These are phyloP conservation scores for Dioscorea dumetorum DNA, from an alignment of 106 monocot genomes.

Conservation along the genomic window DNA sequence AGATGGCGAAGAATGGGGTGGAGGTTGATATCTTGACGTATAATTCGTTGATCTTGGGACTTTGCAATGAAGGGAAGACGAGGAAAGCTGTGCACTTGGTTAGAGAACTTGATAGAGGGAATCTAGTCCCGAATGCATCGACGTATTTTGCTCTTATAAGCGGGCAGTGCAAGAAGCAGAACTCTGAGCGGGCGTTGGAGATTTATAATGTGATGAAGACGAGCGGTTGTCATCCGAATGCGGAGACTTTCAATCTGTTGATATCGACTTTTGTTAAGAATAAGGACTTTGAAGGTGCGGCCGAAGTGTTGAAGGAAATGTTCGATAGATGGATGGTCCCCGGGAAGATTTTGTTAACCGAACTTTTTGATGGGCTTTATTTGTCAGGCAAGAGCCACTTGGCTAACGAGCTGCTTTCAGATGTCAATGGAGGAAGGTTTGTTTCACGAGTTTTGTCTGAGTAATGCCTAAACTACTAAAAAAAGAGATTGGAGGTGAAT, in stretches of 20 bases:
- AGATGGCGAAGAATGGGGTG: constrained; percentile 59
- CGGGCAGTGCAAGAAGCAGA: constrained; percentile 82
- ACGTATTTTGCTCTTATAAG: constrained; percentile 70
- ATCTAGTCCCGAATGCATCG: constrained; percentile 51
- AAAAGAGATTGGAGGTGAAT: no score
- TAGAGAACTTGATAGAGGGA: constrained; percentile 46
- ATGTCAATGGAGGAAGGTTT: constrained; percentile 16
- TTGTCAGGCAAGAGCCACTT: constrained; percentile 36
- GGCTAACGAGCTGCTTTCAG: constrained; percentile 15
- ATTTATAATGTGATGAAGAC: constrained; percentile 80
- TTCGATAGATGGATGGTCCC: constrained; percentile 52
- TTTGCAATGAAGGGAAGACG: constrained; percentile 87
- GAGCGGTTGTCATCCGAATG: constrained; percentile 49
- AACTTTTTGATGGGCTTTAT: constrained; percentile 41
- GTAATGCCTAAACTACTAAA: no score
- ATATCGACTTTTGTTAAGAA: constrained; percentile 68
- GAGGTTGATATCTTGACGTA: constrained; percentile 66
- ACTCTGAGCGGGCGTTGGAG: constrained; percentile 81
- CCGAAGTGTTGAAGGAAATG: constrained; percentile 65
- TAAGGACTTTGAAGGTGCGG: constrained; percentile 66
- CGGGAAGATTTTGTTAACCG: constrained; percentile 37
- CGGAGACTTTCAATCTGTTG: constrained; percentile 46
- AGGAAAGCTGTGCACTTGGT: constrained; percentile 66
- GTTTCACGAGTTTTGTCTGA: no score
- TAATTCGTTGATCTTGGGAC: constrained; percentile 66